Evolutionary conservation across 1,284 basidiomycete genomes (phyloP).

Genomic region (Wolfiporia cocos): DNA sequence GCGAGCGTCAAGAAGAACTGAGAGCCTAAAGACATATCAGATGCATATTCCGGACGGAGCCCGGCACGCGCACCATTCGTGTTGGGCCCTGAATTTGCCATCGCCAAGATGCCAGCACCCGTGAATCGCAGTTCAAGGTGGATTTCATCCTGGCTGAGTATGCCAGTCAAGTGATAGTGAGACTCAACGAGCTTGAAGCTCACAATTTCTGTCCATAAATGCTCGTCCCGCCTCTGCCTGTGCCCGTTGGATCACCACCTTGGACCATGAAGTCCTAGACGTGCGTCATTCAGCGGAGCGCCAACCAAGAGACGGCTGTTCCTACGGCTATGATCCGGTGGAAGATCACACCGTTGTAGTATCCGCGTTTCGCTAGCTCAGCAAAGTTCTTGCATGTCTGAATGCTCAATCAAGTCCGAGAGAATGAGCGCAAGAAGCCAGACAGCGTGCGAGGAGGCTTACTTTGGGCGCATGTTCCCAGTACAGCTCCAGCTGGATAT

Average conservation of each 20-base stretch:
- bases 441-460: conserved; percentile 18
- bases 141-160: conserved; percentile 74
- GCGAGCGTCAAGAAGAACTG: conserved; percentile 91
- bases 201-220: conserved; percentile 91
- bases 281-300: no score
- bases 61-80: conserved; percentile 61
- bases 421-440: conserved; percentile 2
- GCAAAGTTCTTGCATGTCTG: conserved; percentile 94
- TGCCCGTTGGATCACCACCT: conserved; percentile 92
- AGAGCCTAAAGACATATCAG: conserved; percentile 65
- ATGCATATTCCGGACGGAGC: conserved; percentile 5
- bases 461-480: conserved; percentile 88
- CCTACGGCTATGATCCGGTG: conserved; percentile 84
- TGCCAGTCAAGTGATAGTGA: background rate
- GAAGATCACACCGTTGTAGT: conserved; percentile 84
- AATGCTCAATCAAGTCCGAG: conserved; percentile 2
- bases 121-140: conserved; percentile 87
- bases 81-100: conserved; percentile 95
- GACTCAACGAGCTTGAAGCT: conserved; percentile 21
- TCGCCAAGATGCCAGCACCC: conserved; percentile 93
- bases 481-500: conserved; percentile 86
- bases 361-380: conserved; percentile 77
- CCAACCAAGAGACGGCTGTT: no score
- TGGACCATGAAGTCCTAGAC: conserved; percentile 93
- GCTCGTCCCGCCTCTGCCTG: conserved; percentile 87